A percentile compares a stretch with the other conserved stretches of the same genome.
Conservation (phyloP, 140 eudicot genomes). For the Erigeron philadelphicus region DNA sequence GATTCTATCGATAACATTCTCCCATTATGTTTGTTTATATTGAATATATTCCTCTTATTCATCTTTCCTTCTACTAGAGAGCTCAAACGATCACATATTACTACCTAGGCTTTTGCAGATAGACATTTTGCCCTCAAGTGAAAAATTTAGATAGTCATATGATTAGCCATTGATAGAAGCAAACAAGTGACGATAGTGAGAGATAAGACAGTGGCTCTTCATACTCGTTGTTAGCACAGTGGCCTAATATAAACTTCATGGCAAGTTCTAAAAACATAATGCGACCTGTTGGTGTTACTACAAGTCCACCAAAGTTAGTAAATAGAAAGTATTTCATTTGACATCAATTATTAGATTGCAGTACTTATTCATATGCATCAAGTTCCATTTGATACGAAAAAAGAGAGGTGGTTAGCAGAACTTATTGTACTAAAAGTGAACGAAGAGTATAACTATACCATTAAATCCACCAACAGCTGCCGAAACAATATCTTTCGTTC, state of each 20-base stretch:
- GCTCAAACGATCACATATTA: neutral
- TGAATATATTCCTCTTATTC: neutral
- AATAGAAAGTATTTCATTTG: neutral
- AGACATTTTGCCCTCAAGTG: constrained; percentile 5
- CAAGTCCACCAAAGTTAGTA: constrained; percentile 4
- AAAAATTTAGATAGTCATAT: neutral
- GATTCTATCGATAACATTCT: too few relatives aligned
- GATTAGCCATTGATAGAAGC: neutral
- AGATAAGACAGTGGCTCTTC: neutral
- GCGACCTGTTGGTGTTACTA: neutral
- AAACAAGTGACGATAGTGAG: neutral
- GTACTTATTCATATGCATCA: constrained; percentile 2
- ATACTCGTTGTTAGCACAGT: constrained; percentile 1
- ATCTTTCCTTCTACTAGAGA: neutral
- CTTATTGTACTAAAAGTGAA: neutral
- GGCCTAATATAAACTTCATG: neutral
- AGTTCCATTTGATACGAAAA: neutral
- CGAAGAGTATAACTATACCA: constrained; percentile 35
- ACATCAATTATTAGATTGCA: constrained; percentile 6
- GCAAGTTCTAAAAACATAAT: too few relatives aligned
- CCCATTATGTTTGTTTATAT: neutral
- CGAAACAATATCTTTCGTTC: constrained; percentile 71
- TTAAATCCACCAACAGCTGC: constrained; percentile 90
- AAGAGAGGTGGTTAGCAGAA: constrained; percentile 1
- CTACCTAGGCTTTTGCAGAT: neutral